Conservation (phyloP, 495 filamentous ascomycete species). For the Daldinia bambusicola region DNA sequence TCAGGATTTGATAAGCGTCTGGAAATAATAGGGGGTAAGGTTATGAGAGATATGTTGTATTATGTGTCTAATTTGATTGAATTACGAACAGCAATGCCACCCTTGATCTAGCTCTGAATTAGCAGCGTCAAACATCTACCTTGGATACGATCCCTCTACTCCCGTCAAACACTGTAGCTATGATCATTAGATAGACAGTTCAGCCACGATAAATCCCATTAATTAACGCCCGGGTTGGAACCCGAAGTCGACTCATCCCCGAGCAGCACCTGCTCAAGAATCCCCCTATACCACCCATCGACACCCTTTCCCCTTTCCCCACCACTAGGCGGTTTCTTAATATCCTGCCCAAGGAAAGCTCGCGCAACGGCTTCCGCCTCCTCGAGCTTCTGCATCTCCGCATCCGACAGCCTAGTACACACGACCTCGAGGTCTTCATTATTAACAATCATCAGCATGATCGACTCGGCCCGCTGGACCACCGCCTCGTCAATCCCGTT, state of each 20-base stretch:
- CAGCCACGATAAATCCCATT: not conserved
- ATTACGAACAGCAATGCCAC: too few relatives aligned
- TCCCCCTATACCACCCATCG: constrained; percentile 34
- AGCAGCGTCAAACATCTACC: not conserved
- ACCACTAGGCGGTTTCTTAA: constrained; percentile 28
- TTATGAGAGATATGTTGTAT: too few relatives aligned
- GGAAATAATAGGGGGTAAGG: too few relatives aligned
- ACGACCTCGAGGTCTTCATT: constrained; percentile 80
- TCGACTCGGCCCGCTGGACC: constrained; percentile 77
- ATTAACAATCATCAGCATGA: constrained; percentile 73
- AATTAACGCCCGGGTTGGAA: not conserved
- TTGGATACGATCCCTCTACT: not conserved
- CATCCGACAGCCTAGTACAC: constrained; percentile 70
- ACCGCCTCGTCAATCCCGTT: constrained; percentile 81
- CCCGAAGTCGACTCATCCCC: constrained; percentile 1
- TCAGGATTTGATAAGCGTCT: not conserved
- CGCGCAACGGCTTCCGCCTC: constrained; percentile 61
- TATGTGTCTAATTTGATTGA: too few relatives aligned
- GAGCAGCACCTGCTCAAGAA: constrained; percentile 36
- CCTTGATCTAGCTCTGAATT: too few relatives aligned
- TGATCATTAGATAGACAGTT: not conserved
- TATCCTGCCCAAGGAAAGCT: constrained; percentile 45
- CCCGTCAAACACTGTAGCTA: not conserved
- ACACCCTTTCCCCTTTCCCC: not conserved
- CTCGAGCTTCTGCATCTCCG: constrained; percentile 69